Base-by-base conservation (phyloP, 2,329 filamentous ascomycete species). In the Alternaria longipes region DNA sequence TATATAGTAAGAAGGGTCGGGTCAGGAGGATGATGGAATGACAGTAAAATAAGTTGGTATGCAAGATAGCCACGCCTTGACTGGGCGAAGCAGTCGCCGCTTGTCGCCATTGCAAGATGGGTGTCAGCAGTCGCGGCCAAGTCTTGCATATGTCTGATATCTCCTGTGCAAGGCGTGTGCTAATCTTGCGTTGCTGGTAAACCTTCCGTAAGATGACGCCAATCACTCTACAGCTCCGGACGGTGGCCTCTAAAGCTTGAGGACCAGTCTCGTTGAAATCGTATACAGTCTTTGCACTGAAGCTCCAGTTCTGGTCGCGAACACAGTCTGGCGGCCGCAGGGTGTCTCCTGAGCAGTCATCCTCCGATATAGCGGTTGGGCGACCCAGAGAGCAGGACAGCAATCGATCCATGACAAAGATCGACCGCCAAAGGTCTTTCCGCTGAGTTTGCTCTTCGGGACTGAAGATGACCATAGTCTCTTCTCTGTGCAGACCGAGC, bases 381-480 rank as follows among this genome's bases (percentile, higher is more conserved):
- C 87, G 83, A 5, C 89, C 89, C 2, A 91, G 78, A 2, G 86
- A 87, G 24, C 86, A 85, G 1, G 88, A 85, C 1, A 90, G 79
- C 53, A 90, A 87, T 16, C 86, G 83, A 68, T 91, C 89, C 8
- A 91, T 81, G 14, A 91, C 81, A 60, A 89, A 90, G 0, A 91
- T 75, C 11, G 86, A 88, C 57, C 85, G 84, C 89, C 88, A 91
- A 3, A 90, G 74, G 50, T 87, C 89, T 28, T 84, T 83, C 34
- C 87, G 81, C 8, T 84, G 74, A 8, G 70, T 74, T 63, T 84
- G 80, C 52, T 87, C 81, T 11, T 82, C 77, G 1, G 71, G 69
- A 8, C 75, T 76, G 69, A 88, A 89, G 16, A 87, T 82, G 12
- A 81, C 75, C 77, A 86, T 83, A 3, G 85, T 85, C 64, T 90